Evolutionary conservation across 352 stramenopile genomes (phyloP).

Genomic region (Globisporangium cylindrosporum): DNA sequence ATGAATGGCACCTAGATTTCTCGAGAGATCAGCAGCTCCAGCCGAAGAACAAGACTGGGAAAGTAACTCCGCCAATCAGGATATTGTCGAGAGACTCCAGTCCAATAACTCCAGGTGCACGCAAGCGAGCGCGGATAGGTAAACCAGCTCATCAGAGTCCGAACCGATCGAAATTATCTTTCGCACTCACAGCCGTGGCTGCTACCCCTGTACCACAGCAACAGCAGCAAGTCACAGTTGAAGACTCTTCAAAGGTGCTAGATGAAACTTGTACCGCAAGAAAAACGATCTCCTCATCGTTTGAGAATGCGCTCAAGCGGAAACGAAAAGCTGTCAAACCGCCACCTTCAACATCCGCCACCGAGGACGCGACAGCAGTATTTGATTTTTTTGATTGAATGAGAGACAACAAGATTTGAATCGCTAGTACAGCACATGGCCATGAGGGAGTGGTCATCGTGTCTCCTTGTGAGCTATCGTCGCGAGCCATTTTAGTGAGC

Average conservation of each 20-base stretch:
- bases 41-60: not conserved
- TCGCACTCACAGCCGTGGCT: not conserved
- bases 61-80: not conserved
- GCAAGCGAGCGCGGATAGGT: not conserved
- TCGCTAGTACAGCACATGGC: not conserved
- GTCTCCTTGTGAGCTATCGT: not conserved
- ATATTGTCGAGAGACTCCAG: conserved; percentile 7
- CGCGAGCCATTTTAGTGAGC: not conserved
- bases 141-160: not conserved
- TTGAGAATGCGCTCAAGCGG: not conserved
- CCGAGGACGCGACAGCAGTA: not conserved
- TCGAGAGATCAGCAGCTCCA: not conserved
- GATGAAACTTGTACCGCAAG: not conserved
- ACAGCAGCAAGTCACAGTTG: not conserved
- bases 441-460: not conserved
- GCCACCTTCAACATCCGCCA: not conserved
- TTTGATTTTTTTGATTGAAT: conserved; percentile 4
- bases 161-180: not conserved
- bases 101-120: conserved; percentile 2
- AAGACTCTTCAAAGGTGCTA: not conserved
- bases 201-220: not conserved
- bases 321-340: not conserved
- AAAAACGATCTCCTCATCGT: not conserved
- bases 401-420: not conserved
- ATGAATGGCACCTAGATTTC: conserved; percentile 8